Conservation (phyloP, 192 early-diverging fungal genomes). For the Entomortierella chlamydospora region DNA sequence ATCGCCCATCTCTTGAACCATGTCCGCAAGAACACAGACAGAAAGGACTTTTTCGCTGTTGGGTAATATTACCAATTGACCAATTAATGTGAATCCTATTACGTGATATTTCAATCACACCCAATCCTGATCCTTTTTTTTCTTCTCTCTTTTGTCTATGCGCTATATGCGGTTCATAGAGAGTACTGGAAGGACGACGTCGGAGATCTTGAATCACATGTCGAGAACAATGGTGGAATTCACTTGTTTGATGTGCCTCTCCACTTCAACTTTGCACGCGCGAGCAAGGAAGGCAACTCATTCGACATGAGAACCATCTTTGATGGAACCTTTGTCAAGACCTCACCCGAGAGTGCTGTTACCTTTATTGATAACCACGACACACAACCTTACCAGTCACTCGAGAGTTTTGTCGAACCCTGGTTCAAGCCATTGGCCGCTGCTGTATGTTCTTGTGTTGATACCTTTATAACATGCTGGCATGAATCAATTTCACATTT, state of each 20-base stretch:
- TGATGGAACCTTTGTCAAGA: conserved; percentile 31
- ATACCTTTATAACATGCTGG: neutral
- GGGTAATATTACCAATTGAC: conserved; percentile 15
- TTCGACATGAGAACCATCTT: conserved; percentile 40
- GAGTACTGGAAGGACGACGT: conserved; percentile 42
- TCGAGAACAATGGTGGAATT: conserved; percentile 21
- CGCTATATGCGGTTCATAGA: neutral
- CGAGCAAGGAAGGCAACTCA: conserved; percentile 14
- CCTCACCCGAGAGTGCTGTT: conserved; percentile 13
- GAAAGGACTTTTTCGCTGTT: conserved; percentile 30
- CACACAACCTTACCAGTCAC: conserved; percentile 55
- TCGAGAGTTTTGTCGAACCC: conserved; percentile 54
- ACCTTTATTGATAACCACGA: conserved; percentile 46
- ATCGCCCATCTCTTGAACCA: conserved; percentile 23
- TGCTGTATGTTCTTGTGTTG: conserved; percentile 29
- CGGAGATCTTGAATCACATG: conserved; percentile 5
- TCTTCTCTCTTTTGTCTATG: no score
- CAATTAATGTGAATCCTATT: neutral
- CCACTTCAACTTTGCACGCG: conserved; percentile 30
- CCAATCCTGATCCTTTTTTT: neutral
- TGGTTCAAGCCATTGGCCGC: conserved; percentile 62
- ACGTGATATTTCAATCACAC: neutral
- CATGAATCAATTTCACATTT: no score
- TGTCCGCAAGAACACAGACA: conserved; percentile 14
- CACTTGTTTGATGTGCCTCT: conserved; percentile 40